Evolutionary conservation across 495 filamentous ascomycete species (phyloP).

Genomic region (Lichenothelia convexa): DNA sequence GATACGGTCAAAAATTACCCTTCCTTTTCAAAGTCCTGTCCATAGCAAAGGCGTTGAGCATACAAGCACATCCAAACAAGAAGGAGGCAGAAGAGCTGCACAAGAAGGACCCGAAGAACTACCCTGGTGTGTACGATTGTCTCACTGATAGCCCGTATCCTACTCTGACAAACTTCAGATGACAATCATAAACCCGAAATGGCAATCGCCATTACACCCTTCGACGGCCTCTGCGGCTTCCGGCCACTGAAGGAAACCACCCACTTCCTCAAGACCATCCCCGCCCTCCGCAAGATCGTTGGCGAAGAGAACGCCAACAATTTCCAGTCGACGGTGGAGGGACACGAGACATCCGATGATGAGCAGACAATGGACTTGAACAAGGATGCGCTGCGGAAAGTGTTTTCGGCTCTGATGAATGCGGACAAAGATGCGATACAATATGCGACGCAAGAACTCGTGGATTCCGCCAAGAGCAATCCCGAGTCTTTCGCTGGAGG

Average conservation of each 20-base stretch:
- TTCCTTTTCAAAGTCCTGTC: constrained; percentile 97
- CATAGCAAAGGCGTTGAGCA: constrained; percentile 82
- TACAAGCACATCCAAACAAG: constrained; percentile 97
- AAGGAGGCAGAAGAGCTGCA: constrained; percentile 84
- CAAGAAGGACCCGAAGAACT: constrained; percentile 73
- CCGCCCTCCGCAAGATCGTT: constrained; percentile 56
- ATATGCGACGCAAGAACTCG: constrained; percentile 43
- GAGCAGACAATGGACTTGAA: constrained; percentile 41
- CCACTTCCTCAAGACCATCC: constrained; percentile 62
- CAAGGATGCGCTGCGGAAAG: constrained; percentile 58
- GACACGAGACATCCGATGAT: constrained; percentile 42
- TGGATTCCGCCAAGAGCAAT: constrained; percentile 47
- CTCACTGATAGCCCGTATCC: background rate
- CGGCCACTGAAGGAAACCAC: constrained; percentile 69
- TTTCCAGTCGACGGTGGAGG: constrained; percentile 50
- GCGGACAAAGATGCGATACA: constrained; percentile 46
- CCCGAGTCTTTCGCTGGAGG: constrained; percentile 43
- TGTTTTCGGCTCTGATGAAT: constrained; percentile 68
- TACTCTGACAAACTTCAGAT: constrained; percentile 31
- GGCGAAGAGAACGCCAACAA: constrained; percentile 46
- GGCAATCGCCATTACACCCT: constrained; percentile 91
- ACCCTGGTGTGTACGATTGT: constrained; percentile 38
- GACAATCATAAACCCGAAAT: constrained; percentile 99
- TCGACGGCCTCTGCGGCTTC: constrained; percentile 93
- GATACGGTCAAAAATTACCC: constrained; percentile 64